Percentiles rank a stretch among this genome's conserved stretches.
phyloP scores from a whole-genome alignment of 1,284 basidiomycete genomes.

The Phaffia rhodozyma region DNA sequence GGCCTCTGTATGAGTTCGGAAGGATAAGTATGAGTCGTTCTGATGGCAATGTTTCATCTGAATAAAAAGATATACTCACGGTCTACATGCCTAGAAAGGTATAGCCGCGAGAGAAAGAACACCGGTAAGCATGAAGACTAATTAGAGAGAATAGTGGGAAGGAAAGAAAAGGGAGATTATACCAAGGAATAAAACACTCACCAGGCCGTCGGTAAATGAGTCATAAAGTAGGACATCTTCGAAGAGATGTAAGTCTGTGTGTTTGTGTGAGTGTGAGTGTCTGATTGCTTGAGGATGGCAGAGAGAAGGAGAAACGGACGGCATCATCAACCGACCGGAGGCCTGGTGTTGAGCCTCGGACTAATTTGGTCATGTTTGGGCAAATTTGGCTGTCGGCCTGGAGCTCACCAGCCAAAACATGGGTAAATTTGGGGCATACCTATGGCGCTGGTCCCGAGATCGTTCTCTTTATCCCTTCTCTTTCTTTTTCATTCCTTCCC shows the following conservation, averaged over 20 bases:
- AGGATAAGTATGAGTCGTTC: neutral
- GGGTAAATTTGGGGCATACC: slow-evolving; percentile 22
- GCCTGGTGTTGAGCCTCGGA: too few species aligned
- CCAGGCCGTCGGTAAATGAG: slow-evolving; percentile 27
- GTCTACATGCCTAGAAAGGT: slow-evolving; percentile 64
- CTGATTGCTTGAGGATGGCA: too few species aligned
- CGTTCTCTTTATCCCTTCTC: slow-evolving; percentile 24
- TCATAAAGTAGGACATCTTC: slow-evolving; percentile 39
- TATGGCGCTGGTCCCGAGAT: too few species aligned
- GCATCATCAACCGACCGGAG: too few species aligned
- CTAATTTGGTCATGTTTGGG: too few species aligned
- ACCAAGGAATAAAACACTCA: slow-evolving; percentile 20
- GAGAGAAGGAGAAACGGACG: too few species aligned
- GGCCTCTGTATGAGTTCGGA: slow-evolving; percentile 43
- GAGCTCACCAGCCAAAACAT: too few species aligned
- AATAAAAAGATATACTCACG: slow-evolving; percentile 28
- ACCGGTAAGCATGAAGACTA: neutral
- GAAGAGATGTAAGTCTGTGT: slow-evolving; percentile 18
- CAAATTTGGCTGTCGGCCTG: too few species aligned
- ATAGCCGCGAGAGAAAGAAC: neutral
- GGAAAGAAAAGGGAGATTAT: too few species aligned
- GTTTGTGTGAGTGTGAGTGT: too few species aligned
- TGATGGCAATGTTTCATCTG: neutral
- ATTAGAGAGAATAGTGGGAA: neutral
- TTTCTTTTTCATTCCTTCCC: slow-evolving; percentile 33